Conservation (phyloP, 2,329 filamentous ascomycete species). For the Fusarium secorum region DNA sequence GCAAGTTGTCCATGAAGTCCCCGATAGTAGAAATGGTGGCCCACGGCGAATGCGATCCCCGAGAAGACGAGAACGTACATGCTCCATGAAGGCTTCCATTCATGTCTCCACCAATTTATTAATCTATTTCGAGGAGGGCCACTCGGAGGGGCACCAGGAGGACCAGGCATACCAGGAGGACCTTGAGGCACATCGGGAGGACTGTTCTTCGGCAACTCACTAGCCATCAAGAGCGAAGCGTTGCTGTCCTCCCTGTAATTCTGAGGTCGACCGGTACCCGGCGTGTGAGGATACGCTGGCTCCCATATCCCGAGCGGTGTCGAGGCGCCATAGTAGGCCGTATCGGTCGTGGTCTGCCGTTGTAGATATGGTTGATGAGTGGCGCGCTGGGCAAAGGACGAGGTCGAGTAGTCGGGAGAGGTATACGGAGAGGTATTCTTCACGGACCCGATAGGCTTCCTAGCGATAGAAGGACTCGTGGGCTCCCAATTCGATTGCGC, state of each 20-base stretch:
- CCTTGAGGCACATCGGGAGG: slow-evolving; percentile 8
- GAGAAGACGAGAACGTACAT: slow-evolving; percentile 36
- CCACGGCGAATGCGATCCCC: slow-evolving; percentile 37
- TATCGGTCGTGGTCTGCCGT: slow-evolving; percentile 21
- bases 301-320: slow-evolving; percentile 34
- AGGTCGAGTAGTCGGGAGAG: slow-evolving; percentile 16
- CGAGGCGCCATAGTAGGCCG: slow-evolving; percentile 23
- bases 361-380: slow-evolving; percentile 11
- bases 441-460: slow-evolving; percentile 16
- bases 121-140: neutral
- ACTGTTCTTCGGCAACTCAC: neutral
- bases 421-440: slow-evolving; percentile 9
- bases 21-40: slow-evolving; percentile 38
- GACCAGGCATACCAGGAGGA: neutral
- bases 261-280: slow-evolving; percentile 10
- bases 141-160: neutral
- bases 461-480: slow-evolving; percentile 27
- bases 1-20: slow-evolving; percentile 28
- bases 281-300: slow-evolving; percentile 7
- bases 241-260: slow-evolving; percentile 26
- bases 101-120: slow-evolving; percentile 24
- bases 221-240: slow-evolving; percentile 24
- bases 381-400: slow-evolving; percentile 22
- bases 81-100: slow-evolving; percentile 39
- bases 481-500: slow-evolving; percentile 25